phyloP scores from a whole-genome alignment of 2,329 filamentous ascomycete genomes.

The Colletotrichum sp. region DNA sequence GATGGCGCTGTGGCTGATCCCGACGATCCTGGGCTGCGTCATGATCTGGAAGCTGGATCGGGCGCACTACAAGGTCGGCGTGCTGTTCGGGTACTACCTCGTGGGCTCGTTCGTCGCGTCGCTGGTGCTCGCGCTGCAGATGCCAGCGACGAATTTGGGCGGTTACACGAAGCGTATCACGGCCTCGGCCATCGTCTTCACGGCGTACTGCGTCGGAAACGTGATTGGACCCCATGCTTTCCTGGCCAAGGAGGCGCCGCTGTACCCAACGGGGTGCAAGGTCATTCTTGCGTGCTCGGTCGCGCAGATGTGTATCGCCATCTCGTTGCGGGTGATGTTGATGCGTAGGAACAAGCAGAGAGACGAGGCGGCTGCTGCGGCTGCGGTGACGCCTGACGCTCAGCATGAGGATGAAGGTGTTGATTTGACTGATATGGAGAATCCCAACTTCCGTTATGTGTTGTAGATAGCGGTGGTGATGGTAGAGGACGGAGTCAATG shows the following conservation, averaged over 20 bases:
- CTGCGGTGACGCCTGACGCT: background rate
- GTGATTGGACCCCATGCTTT: conserved; percentile 53
- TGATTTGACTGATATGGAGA: conserved; percentile 45
- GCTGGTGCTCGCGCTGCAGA: conserved; percentile 57
- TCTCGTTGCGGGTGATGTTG: conserved; percentile 38
- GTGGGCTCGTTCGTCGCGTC: conserved; percentile 52
- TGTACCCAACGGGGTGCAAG: conserved; percentile 57
- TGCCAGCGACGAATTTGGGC: conserved; percentile 53
- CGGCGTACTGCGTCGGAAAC: conserved; percentile 51
- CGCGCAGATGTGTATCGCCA: conserved; percentile 42
- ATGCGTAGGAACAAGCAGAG: conserved; percentile 41
- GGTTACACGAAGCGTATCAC: conserved; percentile 54
- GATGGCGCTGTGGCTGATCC: conserved; percentile 56
- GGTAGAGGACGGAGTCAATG: background rate
- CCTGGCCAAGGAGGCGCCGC: conserved; percentile 46
- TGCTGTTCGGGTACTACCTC: conserved; percentile 59
- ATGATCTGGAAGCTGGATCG: conserved; percentile 55
- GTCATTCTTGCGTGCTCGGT: conserved; percentile 52
- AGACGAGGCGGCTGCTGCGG: conserved; percentile 32
- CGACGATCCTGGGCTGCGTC: conserved; percentile 52
- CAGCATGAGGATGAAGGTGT: conserved; percentile 30
- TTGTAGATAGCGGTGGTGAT: conserved; percentile 6
- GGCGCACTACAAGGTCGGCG: conserved; percentile 45
- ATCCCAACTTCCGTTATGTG: conserved; percentile 33
- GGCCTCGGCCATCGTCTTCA: conserved; percentile 49